phyloP scores from a whole-genome alignment of 768 basidiomycete genomes.

The Porpolomopsis calyptriformis region DNA sequence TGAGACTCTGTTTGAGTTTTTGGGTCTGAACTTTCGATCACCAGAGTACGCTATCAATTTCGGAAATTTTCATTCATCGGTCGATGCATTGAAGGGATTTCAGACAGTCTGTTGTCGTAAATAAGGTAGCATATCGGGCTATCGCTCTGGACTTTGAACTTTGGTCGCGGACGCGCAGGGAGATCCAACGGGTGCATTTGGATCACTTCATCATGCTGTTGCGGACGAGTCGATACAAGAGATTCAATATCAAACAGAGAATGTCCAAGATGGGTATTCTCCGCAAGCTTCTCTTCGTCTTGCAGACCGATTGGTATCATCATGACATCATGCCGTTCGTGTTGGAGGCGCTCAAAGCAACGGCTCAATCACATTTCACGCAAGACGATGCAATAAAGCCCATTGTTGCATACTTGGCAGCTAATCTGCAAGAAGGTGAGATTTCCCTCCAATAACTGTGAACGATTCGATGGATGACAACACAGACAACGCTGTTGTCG shows the following conservation, averaged over 20 bases:
- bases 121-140: slow-evolving; percentile 68
- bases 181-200: slow-evolving; percentile 70
- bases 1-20: slow-evolving; percentile 74
- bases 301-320: slow-evolving; percentile 72
- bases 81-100: slow-evolving; percentile 1
- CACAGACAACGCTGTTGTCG: slow-evolving; percentile 11
- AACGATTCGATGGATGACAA: background rate
- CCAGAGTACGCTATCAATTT: slow-evolving; percentile 63
- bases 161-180: slow-evolving; percentile 63
- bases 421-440: slow-evolving; percentile 60
- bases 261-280: slow-evolving; percentile 62
- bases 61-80: background rate
- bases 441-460: background rate
- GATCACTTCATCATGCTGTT: slow-evolving; percentile 76
- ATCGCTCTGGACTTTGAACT: slow-evolving; percentile 86
- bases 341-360: slow-evolving; percentile 48
- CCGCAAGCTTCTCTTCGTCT: slow-evolving; percentile 66
- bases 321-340: slow-evolving; percentile 40
- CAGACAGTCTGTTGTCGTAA: slow-evolving; percentile 75
- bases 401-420: slow-evolving; percentile 73
- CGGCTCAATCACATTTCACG: slow-evolving; percentile 56
- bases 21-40: slow-evolving; percentile 73
- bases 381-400: slow-evolving; percentile 76
- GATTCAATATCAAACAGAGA: slow-evolving; percentile 69
- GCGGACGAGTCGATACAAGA: slow-evolving; percentile 56